These are phyloP conservation scores for Incumbomyces delicatus DNA, from an alignment of 2,329 filamentous ascomycete genomes.

Conservation along the genomic window DNA sequence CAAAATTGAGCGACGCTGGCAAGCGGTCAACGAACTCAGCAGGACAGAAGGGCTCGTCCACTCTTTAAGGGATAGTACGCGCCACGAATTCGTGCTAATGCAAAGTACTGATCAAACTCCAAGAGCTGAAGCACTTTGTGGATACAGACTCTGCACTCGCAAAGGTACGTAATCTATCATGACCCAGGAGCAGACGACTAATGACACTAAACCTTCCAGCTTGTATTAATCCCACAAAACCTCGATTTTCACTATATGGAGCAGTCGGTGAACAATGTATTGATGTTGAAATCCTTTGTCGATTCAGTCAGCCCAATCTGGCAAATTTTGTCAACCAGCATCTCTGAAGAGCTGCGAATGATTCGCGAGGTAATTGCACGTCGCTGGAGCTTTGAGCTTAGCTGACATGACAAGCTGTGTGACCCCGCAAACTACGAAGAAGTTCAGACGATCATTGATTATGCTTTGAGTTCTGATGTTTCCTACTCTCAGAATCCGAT, in stretches of 20 bases:
- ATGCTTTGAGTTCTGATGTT: conserved; percentile 70
- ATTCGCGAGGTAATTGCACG: conserved; percentile 48
- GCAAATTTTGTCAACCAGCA: conserved; percentile 55
- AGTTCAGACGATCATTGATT: conserved; percentile 55
- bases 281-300: conserved; percentile 78
- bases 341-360: conserved; percentile 53
- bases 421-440: conserved; percentile 50
- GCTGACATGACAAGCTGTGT: conserved; percentile 44
- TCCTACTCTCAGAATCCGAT: conserved; percentile 67
- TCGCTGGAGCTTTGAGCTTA: neutral
- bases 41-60: conserved; percentile 78
- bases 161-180: conserved; percentile 40
- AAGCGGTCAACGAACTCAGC: conserved; percentile 73
- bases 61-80: conserved; percentile 57
- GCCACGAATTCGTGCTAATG: conserved; percentile 6
- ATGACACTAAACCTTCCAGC: conserved; percentile 33
- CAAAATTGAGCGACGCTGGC: conserved; percentile 63
- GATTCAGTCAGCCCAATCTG: conserved; percentile 57
- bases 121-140: conserved; percentile 62
- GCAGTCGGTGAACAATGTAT: conserved; percentile 73
- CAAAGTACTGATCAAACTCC: conserved; percentile 7
- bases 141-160: conserved; percentile 76
- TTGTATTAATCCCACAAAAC: conserved; percentile 65
- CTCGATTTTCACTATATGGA: conserved; percentile 60
- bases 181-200: conserved; percentile 8